These are phyloP conservation scores for Phalaenopsis equestris DNA, from an alignment of 106 monocot species.

Conservation along the genomic window DNA sequence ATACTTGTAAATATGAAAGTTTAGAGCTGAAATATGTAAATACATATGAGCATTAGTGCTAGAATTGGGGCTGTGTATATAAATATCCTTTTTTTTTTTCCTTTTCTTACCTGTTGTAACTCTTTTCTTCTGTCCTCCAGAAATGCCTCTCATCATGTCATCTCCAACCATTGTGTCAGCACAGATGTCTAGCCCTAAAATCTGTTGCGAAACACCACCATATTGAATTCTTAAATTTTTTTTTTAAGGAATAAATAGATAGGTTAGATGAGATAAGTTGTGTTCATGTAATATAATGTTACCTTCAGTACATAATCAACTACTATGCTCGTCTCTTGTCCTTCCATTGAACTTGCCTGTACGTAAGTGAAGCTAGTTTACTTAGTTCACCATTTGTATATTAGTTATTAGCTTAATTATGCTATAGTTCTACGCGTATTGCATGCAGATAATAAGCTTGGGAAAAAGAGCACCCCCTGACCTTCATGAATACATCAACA, in stretches of 20 bases:
- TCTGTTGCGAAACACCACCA: conserved; percentile 4
- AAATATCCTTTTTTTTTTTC: neutral
- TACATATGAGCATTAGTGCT: too few relatives aligned
- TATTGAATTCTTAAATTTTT: neutral
- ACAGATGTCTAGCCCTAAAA: conserved; percentile 1
- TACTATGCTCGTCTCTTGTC: conserved; percentile 32
- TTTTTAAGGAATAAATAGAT: neutral
- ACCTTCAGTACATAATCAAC: conserved; percentile 73
- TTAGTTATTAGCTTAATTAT: too few relatives aligned
- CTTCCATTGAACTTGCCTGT: conserved; percentile 40
- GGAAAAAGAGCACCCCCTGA: neutral
- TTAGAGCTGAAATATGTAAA: too few relatives aligned
- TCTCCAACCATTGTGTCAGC: conserved; percentile 3
- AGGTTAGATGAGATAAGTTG: neutral
- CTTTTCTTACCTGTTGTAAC: neutral
- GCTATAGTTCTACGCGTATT: too few relatives aligned
- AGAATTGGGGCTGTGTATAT: too few relatives aligned
- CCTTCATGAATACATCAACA: conserved; percentile 6
- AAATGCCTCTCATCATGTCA: conserved; percentile 1
- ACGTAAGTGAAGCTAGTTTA: neutral
- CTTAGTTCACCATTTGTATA: neutral
- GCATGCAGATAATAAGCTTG: neutral
- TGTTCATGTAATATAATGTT: neutral
- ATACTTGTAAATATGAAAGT: too few relatives aligned
- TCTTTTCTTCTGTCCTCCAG: conserved; percentile 6